Evolutionary conservation across 2,329 filamentous ascomycete genomes (phyloP), one percentile per base, ranked within the genome.

Genomic region (Diplodia mutila): DNA sequence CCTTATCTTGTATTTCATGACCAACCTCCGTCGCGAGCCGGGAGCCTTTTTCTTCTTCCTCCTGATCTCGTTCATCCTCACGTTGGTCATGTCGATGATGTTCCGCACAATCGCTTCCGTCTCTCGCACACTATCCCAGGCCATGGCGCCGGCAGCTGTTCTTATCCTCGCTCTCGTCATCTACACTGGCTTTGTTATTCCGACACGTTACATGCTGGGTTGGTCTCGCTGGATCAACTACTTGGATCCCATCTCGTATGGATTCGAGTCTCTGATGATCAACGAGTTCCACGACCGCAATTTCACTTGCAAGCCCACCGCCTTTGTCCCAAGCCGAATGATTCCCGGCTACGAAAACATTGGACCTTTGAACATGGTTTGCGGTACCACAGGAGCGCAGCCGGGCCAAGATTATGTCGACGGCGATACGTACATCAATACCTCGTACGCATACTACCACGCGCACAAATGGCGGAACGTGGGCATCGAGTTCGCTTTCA

Each of bases 221-320:
- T 96, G 92, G 91, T 91, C 90, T 73, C 85, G 88, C 68, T 95
- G 92, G 92, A 85, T 95, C 69, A 91, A 90, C 77, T 94, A 91
- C 74, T 81, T 94, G 32, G 88, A 94, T 69, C 91, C 91, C 0
- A 83, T 95, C 7, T 87, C 86, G 0, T 95, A 94, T 71, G 86
- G 87, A 0, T 95, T 94, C 74, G 92, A 95, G 77, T 82, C 86
- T 0, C 81, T 94, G 32, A 88, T 93, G 83, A 85, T 91, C 69
- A 94, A 94, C 77, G 92, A 96, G 76, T 95, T 95, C 73, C 76
- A 87, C 70, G 79, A 81, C 67, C 86, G 89, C 16, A 70, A 86
- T 0, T 93, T 89, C 75, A 61, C 61, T 1, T 86, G 83, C 67
- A 72, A 69, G 0, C 29, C 29, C 5, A 1, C 1, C 5, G 66